A percentile compares a stretch with the other conserved stretches of the same genome.
Conservation (phyloP, 495 filamentous ascomycete genomes). For the Rostrohypoxylon terebratum region DNA sequence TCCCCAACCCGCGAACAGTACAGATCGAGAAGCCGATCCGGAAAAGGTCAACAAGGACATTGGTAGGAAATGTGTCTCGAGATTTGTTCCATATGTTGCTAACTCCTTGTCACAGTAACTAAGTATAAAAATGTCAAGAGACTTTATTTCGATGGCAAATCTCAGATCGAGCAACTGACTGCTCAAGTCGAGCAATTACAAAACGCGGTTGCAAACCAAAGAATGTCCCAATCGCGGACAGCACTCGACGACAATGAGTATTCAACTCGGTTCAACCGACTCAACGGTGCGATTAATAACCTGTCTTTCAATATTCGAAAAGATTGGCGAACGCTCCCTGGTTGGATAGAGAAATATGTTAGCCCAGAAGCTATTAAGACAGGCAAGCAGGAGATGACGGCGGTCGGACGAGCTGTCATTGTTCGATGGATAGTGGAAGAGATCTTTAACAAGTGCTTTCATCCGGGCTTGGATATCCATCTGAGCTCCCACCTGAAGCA, state of each 20-base stretch:
- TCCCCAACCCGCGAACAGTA: constrained; percentile 65
- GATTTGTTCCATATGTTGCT: constrained; percentile 15
- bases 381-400: constrained; percentile 96
- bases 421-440: constrained; percentile 92
- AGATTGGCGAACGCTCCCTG: constrained; percentile 83
- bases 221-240: constrained; percentile 92
- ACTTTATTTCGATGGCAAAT: constrained; percentile 95
- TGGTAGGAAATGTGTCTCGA: constrained; percentile 61
- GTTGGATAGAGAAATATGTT: constrained; percentile 80
- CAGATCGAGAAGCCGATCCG: constrained; percentile 64
- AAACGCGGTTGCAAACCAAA: constrained; percentile 94
- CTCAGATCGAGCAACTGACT: constrained; percentile 87
- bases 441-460: constrained; percentile 90
- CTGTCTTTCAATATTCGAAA: constrained; percentile 95
- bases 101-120: constrained; percentile 66
- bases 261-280: constrained; percentile 84
- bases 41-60: constrained; percentile 72
- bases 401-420: constrained; percentile 90
- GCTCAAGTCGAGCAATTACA: constrained; percentile 93
- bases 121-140: constrained; percentile 99
- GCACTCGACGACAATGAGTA: constrained; percentile 98
- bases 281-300: constrained; percentile 95
- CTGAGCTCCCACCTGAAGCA: constrained; percentile 83
- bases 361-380: constrained; percentile 83
- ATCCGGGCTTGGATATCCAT: constrained; percentile 80